phyloP scores from a whole-genome alignment of 2,329 filamentous ascomycete species.

The Pestalotiopsis sp. region DNA sequence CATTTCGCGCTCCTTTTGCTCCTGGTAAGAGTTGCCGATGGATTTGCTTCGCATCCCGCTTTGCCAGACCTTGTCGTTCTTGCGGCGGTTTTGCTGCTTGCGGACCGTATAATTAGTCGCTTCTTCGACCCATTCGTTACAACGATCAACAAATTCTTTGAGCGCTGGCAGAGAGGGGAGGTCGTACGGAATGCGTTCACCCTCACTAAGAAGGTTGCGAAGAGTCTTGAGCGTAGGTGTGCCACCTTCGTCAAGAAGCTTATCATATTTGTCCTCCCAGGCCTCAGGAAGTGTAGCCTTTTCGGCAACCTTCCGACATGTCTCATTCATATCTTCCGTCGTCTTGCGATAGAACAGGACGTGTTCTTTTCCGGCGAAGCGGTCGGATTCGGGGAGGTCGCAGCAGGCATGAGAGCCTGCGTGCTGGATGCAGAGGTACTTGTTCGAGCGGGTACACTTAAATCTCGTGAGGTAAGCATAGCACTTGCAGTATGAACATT shows the following conservation, averaged over 20 bases:
- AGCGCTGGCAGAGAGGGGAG: slow-evolving; percentile 81
- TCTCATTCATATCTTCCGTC: slow-evolving; percentile 67
- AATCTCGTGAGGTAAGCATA: slow-evolving; percentile 92
- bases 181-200: slow-evolving; percentile 93
- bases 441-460: slow-evolving; percentile 79
- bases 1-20: slow-evolving; percentile 84
- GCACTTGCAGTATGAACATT: slow-evolving; percentile 88
- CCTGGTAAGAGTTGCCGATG: slow-evolving; percentile 54
- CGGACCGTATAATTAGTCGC: slow-evolving; percentile 94
- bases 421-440: slow-evolving; percentile 81
- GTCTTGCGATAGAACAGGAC: slow-evolving; percentile 77
- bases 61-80: slow-evolving; percentile 88
- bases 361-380: slow-evolving; percentile 72
- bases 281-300: slow-evolving; percentile 83
- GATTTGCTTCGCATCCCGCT: slow-evolving; percentile 69
- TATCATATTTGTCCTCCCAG: slow-evolving; percentile 91
- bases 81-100: slow-evolving; percentile 96
- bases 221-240: slow-evolving; percentile 85
- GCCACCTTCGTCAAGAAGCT: slow-evolving; percentile 79
- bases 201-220: slow-evolving; percentile 83
- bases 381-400: slow-evolving; percentile 64
- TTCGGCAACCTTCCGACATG: slow-evolving; percentile 78
- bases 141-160: slow-evolving; percentile 89
- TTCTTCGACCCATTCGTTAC: slow-evolving; percentile 97
- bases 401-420: slow-evolving; percentile 83